Base-by-base conservation (phyloP, 2,329 filamentous ascomycete species). In the Fusarium odoratissimum region DNA sequence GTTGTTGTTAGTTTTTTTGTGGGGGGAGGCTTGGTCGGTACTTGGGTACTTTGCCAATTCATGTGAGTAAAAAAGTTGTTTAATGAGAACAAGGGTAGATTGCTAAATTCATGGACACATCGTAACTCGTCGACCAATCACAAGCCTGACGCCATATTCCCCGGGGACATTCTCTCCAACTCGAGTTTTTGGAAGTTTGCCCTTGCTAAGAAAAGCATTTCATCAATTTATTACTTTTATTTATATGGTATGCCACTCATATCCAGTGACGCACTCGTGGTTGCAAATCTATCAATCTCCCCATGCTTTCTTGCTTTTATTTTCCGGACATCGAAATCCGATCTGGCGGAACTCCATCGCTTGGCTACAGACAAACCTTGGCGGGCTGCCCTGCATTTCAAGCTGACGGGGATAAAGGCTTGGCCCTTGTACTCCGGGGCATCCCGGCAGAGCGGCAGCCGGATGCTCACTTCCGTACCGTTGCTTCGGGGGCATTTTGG, bases 21-120 rank as follows among this genome's bases (percentile, higher is more conserved):
- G 69, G 69, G 69, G 69, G 56, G 49, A 70, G 65, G 69, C 62
- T 73, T 42, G 58, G 52, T 69, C 56, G 67, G 58, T 73, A 66
- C 62, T 42, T 49, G 17, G 55, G 40, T 57, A 57, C 55, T 48
- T 33, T 23, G 49, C 31, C 59, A 59, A 60, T 74, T 74, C 64
- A 35, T 64, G 63, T 74, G 72, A 73, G 69, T 74, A 72, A 74
- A 74, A 74, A 51, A 28, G 56, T 72, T 73, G 41, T 71, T 75
- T 71, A 75, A 74, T 75, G 54, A 65, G 64, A 74, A 74, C 59
- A 60, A 35, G 59, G 52, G 45, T 44, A 23, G 33, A 58, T 74
- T 74, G 66, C 69, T 74, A 74, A 74, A 63, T 64, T 55, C 65
- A 56, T 61, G 40, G 68, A 74, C 71, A 72, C 41, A 73, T 73